A percentile compares a stretch with the other conserved stretches of the same genome.
Evolutionary conservation across 768 basidiomycete genomes (phyloP).

Genomic region (Krasilnikovozyma curviuscula): DNA sequence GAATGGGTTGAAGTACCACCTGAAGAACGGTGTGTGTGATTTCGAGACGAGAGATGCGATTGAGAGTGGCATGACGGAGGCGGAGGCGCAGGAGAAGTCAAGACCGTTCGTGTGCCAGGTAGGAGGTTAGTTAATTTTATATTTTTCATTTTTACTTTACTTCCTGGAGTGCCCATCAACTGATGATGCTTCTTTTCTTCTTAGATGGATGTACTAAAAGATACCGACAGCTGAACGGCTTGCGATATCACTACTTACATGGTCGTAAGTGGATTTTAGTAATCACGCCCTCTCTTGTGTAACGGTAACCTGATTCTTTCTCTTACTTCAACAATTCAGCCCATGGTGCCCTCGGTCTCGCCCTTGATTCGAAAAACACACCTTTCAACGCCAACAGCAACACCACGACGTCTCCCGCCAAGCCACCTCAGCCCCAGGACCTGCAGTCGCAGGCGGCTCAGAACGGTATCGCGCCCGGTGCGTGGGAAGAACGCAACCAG

Average conservation of each 20-base stretch:
- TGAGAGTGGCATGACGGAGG: slow-evolving; percentile 33
- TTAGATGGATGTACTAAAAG: slow-evolving; percentile 40
- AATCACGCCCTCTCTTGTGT: background rate
- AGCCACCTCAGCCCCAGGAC: background rate
- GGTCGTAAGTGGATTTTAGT: slow-evolving; percentile 26
- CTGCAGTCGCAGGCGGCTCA: background rate
- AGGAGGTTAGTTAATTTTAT: too few relatives aligned
- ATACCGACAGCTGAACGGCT: slow-evolving; percentile 52
- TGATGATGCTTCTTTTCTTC: too few relatives aligned
- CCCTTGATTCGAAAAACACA: slow-evolving; percentile 30
- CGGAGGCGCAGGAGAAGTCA: slow-evolving; percentile 63
- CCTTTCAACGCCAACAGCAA: background rate
- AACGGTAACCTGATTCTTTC: background rate
- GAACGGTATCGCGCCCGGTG: background rate
- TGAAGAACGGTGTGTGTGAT: slow-evolving; percentile 81
- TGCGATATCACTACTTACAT: slow-evolving; percentile 6
- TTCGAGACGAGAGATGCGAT: slow-evolving; percentile 73
- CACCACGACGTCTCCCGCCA: too few relatives aligned
- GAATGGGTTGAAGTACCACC: slow-evolving; percentile 84
- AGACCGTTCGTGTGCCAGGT: slow-evolving; percentile 79
- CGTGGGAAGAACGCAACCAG: too few relatives aligned
- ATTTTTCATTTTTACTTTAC: too few relatives aligned
- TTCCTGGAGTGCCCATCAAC: too few relatives aligned
- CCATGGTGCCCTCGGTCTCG: slow-evolving; percentile 75
- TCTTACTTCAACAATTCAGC: slow-evolving; percentile 48